Conservation (phyloP, 768 basidiomycete genomes). For the Kockovaella imperatae region DNA sequence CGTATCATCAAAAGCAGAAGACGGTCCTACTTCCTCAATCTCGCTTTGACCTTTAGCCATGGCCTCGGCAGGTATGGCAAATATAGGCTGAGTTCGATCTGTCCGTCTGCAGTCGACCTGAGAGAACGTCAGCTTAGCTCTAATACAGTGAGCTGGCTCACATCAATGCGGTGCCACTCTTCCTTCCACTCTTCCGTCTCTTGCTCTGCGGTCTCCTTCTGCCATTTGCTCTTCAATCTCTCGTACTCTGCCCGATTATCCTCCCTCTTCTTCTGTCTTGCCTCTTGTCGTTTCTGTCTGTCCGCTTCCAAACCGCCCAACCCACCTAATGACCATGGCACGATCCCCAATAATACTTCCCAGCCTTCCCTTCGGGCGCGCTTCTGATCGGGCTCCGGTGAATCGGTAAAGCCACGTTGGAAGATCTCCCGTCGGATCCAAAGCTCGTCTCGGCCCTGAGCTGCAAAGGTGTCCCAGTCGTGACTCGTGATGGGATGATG, state of each 20-base stretch:
- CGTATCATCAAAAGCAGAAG: slow-evolving; percentile 17
- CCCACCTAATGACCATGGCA: slow-evolving; percentile 65
- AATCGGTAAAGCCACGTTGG: slow-evolving; percentile 31
- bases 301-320: slow-evolving; percentile 54
- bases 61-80: slow-evolving; percentile 49
- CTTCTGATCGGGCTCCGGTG: slow-evolving; percentile 25
- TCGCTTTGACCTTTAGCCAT: slow-evolving; percentile 47
- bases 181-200: slow-evolving; percentile 62
- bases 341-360: slow-evolving; percentile 82
- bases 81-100: slow-evolving; percentile 86
- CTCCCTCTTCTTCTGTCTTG: slow-evolving; percentile 35
- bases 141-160: slow-evolving; percentile 12
- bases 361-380: slow-evolving; percentile 62
- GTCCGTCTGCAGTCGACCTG: slow-evolving; percentile 97
- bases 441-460: slow-evolving; percentile 35
- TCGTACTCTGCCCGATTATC: slow-evolving; percentile 53
- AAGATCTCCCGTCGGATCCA: slow-evolving; percentile 44
- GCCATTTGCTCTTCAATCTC: slow-evolving; percentile 68
- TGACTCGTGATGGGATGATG: slow-evolving; percentile 64
- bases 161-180: slow-evolving; percentile 50
- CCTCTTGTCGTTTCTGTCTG: slow-evolving; percentile 61
- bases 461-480: slow-evolving; percentile 57
- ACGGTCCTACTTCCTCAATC: slow-evolving; percentile 49
- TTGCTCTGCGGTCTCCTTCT: slow-evolving; percentile 55
- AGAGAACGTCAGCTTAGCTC: slow-evolving; percentile 1